Base-by-base conservation (phyloP, 441 rosid species). In the Isatis lusitanica region DNA sequence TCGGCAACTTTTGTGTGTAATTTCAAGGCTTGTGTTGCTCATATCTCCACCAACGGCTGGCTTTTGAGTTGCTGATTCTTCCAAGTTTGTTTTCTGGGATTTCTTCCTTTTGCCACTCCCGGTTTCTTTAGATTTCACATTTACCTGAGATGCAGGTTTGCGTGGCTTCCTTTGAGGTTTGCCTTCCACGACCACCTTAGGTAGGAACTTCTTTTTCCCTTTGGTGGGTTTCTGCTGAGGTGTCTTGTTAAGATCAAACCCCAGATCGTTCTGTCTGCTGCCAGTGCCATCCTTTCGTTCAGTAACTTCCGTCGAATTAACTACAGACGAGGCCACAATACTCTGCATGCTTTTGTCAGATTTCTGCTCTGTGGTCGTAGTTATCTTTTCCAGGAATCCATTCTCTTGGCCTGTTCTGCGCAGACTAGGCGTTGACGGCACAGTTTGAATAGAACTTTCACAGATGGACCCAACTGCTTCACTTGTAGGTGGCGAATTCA, bases 151-250 rank as follows among this genome's bases (percentile, higher is more conserved):
- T 65, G 77, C 71, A 43, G 85, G 68, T 71, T 87, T 84, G 51
- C 82, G 84, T 46, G 78, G 78, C 73, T 79, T 84, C 70, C 81
- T 84, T 55, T 80, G 86, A 63, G 85, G 85, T 79, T 90, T 90
- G 66, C 85, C 92, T 85, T 92, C 93, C 74, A 6, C 53, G 16
- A 88, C 59, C 63, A 92, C 97, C 81, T 92, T 94, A 13, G 99
- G 97, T 85, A 93, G 89, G 84, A 88, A 89, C 83, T 90, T 94
- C 79, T 73, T 94, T 81, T 52, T 94, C 78, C 87, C 73, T 79
- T 83, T 90, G 24, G 86, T 85, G 62, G 82, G 79, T 81, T 88
- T 90, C 82, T 73, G 85, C 66, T 83, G 87, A 7, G 99, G 98
- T 52, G 98, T 92, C 83, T 75, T 79, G 78, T 92, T 90, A 58